These are phyloP conservation scores for Microthyrium microscopicum DNA, from an alignment of 2,329 filamentous ascomycete genomes.

Conservation along the genomic window DNA sequence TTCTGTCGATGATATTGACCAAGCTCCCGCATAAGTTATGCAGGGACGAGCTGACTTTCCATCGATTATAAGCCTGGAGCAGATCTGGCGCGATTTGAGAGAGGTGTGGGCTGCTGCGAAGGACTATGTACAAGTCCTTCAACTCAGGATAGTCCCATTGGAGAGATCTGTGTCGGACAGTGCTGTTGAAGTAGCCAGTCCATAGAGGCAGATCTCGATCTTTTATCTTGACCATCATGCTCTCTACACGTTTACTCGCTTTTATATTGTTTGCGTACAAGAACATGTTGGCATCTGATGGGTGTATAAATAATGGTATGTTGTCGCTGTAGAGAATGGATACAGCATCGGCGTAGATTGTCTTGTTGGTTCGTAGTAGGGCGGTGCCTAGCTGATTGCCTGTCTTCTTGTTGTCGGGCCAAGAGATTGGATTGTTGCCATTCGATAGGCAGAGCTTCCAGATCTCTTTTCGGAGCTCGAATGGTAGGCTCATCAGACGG, in stretches of 20 bases:
- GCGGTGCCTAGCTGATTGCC: conserved; percentile 12
- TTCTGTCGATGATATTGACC: no score
- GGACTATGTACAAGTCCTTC: background rate
- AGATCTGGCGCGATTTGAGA: no score
- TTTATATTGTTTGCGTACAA: conserved; percentile 17
- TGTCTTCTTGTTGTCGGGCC: conserved; percentile 9
- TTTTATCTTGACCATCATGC: conserved; percentile 19
- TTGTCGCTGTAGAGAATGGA: conserved; percentile 20
- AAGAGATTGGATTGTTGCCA: conserved; percentile 13
- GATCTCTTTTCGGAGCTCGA: conserved; percentile 20
- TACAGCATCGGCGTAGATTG: conserved; percentile 18
- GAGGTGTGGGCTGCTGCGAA: no score
- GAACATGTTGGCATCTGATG: conserved; percentile 24
- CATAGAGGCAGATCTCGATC: conserved; percentile 21
- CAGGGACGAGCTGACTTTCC: no score
- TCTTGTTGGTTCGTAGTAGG: conserved; percentile 16
- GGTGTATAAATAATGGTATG: conserved; percentile 22
- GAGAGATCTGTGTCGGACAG: conserved; percentile 15
- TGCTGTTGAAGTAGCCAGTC: conserved; percentile 20
- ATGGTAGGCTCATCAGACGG: conserved; percentile 19
- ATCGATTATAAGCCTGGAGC: no score
- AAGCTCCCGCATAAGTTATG: no score
- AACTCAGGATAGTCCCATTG: conserved; percentile 19
- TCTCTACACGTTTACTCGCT: conserved; percentile 14
- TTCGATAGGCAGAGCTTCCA: conserved; percentile 19